A percentile compares a stretch with the other conserved stretches of the same genome.
phyloP scores from a whole-genome alignment of 352 stramenopile genomes.

The Globisporangium rhizosaccharum region DNA sequence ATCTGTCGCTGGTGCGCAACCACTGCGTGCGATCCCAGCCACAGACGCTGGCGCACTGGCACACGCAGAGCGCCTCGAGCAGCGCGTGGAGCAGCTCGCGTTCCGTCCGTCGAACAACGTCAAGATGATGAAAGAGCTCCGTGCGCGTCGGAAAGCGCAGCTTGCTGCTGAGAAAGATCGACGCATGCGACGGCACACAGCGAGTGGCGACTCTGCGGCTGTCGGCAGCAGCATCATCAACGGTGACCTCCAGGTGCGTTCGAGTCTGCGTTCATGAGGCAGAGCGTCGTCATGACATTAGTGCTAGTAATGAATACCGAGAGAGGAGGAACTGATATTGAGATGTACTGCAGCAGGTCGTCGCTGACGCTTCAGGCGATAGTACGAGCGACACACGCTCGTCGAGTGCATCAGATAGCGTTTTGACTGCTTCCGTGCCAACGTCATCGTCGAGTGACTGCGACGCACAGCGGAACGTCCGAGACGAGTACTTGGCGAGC shows the following conservation, averaged over 20 bases:
- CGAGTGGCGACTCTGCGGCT: constrained; percentile 22
- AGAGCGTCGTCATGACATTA: too few species aligned
- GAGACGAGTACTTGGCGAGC: constrained; percentile 34
- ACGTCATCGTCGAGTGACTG: not conserved
- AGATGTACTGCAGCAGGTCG: too few species aligned
- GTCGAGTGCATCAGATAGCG: not conserved
- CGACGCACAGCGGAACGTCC: constrained; percentile 10
- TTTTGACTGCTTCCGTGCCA: too few species aligned
- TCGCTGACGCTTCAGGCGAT: too few species aligned
- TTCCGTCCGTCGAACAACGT: constrained; percentile 74
- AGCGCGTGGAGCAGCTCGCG: constrained; percentile 42
- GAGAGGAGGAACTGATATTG: too few species aligned
- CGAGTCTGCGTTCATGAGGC: not conserved
- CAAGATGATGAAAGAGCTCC: constrained; percentile 83
- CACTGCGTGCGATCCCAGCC: constrained; percentile 31
- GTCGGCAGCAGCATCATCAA: not conserved
- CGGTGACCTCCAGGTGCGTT: not conserved
- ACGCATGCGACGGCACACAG: constrained; percentile 40
- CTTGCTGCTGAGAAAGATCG: constrained; percentile 64
- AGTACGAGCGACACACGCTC: too few species aligned
- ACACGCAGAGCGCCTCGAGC: constrained; percentile 39
- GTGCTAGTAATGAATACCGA: too few species aligned
- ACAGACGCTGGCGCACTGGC: constrained; percentile 32
- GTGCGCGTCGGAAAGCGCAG: constrained; percentile 57
- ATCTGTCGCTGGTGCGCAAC: constrained; percentile 14